These are phyloP conservation scores for Zygoascus tannicola DNA, from an alignment of 805 yeast species.

Conservation along the genomic window DNA sequence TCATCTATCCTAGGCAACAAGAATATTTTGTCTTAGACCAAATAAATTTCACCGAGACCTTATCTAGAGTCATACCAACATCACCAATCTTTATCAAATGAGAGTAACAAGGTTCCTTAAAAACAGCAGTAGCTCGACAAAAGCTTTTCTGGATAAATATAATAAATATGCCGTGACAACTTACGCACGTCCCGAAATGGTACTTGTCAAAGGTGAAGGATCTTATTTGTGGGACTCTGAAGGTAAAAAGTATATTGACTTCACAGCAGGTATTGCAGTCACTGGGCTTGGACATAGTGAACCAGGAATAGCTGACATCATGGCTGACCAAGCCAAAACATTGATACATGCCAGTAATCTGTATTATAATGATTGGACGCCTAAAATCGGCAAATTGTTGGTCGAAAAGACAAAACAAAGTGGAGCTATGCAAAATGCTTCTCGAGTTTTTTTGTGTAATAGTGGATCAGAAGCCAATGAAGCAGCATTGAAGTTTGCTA, in stretches of 20 bases:
- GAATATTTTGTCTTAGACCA: too few species aligned
- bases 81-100: too few species aligned
- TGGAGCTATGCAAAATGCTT: conserved; percentile 77
- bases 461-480: conserved; percentile 78
- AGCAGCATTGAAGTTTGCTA: conserved; percentile 67
- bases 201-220: conserved; percentile 74
- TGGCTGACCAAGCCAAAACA: conserved; percentile 60
- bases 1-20: too few species aligned
- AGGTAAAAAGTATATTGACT: conserved; percentile 69
- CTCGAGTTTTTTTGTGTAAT: conserved; percentile 60
- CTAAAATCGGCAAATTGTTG: conserved; percentile 62
- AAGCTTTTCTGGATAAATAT: conserved; percentile 3
- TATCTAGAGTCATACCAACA: too few species aligned
- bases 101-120: conserved; percentile 2
- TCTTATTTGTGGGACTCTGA: conserved; percentile 74
- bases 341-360: conserved; percentile 80
- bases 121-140: neutral
- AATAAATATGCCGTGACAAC: conserved; percentile 28
- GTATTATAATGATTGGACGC: conserved; percentile 76
- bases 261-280: conserved; percentile 94
- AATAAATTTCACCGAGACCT: too few species aligned
- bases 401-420: conserved; percentile 56
- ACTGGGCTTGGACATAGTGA: conserved; percentile 89
- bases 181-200: conserved; percentile 40
- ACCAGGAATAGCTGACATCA: conserved; percentile 59